phyloP scores from a whole-genome alignment of 1,139 yeast species.

The Blastobotrys buckinghamii region DNA sequence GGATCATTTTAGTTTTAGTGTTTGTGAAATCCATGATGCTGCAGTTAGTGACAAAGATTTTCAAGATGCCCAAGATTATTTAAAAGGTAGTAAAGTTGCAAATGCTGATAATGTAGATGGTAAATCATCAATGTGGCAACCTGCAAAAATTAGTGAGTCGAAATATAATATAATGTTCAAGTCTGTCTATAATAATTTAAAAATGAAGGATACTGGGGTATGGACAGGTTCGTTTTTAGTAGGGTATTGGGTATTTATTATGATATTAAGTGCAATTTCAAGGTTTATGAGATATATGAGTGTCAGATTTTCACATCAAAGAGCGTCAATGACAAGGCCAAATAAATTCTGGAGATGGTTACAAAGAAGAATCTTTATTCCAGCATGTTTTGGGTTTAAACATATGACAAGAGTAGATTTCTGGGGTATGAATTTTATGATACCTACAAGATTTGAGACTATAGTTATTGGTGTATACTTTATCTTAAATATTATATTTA shows the following conservation, averaged over 20 bases:
- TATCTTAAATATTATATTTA: constrained; percentile 40
- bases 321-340: constrained; percentile 25
- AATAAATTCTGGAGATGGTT: constrained; percentile 18
- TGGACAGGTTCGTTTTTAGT: constrained; percentile 33
- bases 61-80: constrained; percentile 19
- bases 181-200: constrained; percentile 23
- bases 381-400: constrained; percentile 30
- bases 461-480: constrained; percentile 44
- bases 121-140: background rate
- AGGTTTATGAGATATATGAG: constrained; percentile 20
- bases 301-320: constrained; percentile 24
- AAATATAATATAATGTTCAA: constrained; percentile 10
- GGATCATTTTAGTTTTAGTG: constrained; percentile 27
- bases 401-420: constrained; percentile 28
- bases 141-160: constrained; percentile 3
- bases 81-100: constrained; percentile 11
- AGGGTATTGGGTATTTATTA: constrained; percentile 33
- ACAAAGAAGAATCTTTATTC: constrained; percentile 27
- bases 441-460: constrained; percentile 65
- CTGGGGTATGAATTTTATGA: constrained; percentile 25
- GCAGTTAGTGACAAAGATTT: constrained; percentile 22
- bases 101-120: background rate
- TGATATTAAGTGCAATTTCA: constrained; percentile 19
- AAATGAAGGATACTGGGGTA: constrained; percentile 29
- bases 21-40: constrained; percentile 26